Conservation (phyloP, 306 rosid species). For the Prinsepia uniflora region DNA sequence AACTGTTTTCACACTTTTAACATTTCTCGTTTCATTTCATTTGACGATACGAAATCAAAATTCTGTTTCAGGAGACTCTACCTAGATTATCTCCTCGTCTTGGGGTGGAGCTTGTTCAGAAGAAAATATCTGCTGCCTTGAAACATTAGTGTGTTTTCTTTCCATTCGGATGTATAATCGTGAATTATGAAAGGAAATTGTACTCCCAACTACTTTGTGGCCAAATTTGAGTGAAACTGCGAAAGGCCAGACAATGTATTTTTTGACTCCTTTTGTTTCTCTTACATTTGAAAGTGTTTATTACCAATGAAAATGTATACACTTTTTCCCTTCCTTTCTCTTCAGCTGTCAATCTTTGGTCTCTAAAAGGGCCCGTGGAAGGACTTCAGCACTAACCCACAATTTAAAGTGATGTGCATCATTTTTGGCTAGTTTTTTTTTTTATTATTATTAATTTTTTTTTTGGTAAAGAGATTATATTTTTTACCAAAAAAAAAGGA, state of each 20-base stretch:
- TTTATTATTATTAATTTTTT: no score
- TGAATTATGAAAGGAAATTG: neutral
- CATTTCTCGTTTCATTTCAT: slow-evolving; percentile 18
- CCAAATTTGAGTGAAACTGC: neutral
- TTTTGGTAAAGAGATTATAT: no score
- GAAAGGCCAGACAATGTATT: slow-evolving; percentile 8
- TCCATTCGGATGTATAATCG: neutral
- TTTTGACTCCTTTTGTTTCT: neutral
- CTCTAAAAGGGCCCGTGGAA: neutral
- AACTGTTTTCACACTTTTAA: slow-evolving; percentile 2
- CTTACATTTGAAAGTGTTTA: neutral
- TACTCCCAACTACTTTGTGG: neutral
- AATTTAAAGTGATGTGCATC: neutral
- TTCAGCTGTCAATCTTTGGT: slow-evolving; percentile 8
- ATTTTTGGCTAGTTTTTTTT: no score
- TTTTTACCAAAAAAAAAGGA: no score
- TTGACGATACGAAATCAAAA: slow-evolving; percentile 18
- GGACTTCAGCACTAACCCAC: neutral
- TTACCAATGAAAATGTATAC: neutral
- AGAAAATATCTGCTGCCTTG: slow-evolving; percentile 72
- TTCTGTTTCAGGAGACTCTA: slow-evolving; percentile 54
- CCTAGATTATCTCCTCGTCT: slow-evolving; percentile 85
- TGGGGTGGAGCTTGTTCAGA: slow-evolving; percentile 79
- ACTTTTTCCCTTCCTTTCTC: neutral
- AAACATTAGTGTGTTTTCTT: slow-evolving; percentile 31